Conservation (phyloP, 1,284 basidiomycete genomes). For the Cryptococcus sp. region DNA sequence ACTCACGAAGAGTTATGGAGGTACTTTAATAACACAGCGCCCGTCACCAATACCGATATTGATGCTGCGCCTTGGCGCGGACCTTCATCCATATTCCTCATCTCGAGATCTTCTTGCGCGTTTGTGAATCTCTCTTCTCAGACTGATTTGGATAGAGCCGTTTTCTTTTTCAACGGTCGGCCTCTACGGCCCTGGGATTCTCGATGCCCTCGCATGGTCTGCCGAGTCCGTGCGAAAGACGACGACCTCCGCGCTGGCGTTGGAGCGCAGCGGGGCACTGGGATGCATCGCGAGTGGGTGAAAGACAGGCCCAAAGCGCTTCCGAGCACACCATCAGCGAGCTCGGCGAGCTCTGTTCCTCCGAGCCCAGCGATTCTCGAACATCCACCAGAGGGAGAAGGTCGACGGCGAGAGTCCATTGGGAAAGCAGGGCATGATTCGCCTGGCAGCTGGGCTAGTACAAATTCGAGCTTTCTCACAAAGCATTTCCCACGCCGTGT, state of each 20-base stretch:
- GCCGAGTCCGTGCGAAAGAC: conserved; percentile 77
- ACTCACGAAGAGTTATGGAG: conserved; percentile 84
- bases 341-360: conserved; percentile 21
- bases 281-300: conserved; percentile 78
- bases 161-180: conserved; percentile 65
- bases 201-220: conserved; percentile 77
- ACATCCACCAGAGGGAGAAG: conserved; percentile 39
- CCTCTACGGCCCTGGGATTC: conserved; percentile 60
- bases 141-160: conserved; percentile 66
- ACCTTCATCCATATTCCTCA: conserved; percentile 86
- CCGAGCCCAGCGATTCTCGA: conserved; percentile 37
- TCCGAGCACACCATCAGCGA: conserved; percentile 5
- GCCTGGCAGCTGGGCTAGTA: conserved; percentile 62
- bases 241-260: conserved; percentile 89
- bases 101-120: conserved; percentile 86
- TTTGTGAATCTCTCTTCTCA: conserved; percentile 84
- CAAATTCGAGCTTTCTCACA: conserved; percentile 60
- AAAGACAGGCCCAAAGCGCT: conserved; percentile 55
- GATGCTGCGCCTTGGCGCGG: conserved; percentile 56
- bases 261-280: conserved; percentile 82
- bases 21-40: conserved; percentile 67
- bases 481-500: conserved; percentile 80
- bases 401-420: conserved; percentile 32
- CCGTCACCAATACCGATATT: conserved; percentile 9
- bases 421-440: conserved; percentile 46